Conservation (phyloP, 2,329 filamentous ascomycete genomes). For the Diaporthe citrichinensis region DNA sequence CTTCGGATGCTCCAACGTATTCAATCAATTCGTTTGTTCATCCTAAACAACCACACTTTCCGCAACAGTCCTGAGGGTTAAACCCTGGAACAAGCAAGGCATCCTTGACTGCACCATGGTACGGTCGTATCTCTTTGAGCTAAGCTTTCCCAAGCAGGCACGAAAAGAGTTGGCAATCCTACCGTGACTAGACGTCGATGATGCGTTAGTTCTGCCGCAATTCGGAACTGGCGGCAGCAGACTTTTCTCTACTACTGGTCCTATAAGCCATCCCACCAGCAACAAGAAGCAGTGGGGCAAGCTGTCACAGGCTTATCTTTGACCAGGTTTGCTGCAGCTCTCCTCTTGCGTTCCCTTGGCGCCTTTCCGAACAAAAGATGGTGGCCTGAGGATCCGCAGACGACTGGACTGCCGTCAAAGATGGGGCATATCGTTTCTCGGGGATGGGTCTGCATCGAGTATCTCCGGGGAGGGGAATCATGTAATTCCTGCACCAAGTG, state of each 20-base stretch:
- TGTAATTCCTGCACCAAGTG: neutral
- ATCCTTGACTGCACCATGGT: neutral
- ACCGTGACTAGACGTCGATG: neutral
- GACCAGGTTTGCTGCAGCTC: constrained; percentile 19
- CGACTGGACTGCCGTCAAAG: neutral
- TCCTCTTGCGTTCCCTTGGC: neutral
- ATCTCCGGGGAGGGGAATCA: constrained; percentile 21
- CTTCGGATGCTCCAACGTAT: neutral
- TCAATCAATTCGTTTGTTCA: no score
- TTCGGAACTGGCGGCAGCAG: neutral
- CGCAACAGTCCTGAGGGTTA: neutral
- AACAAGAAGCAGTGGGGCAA: neutral
- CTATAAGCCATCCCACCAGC: no score
- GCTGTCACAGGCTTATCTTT: constrained; percentile 35
- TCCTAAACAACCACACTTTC: neutral
- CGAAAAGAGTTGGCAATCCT: neutral
- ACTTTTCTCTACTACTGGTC: no score
- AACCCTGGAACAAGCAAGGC: neutral
- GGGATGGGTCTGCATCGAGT: neutral
- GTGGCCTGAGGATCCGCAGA: neutral
- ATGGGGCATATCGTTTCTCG: neutral
- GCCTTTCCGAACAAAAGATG: neutral
- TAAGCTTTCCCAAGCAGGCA: constrained; percentile 17
- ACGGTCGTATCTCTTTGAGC: neutral
- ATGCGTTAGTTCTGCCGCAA: neutral